Evolutionary conservation across 257 asterid species (phyloP).

Genomic region (Solanum tarapatanum): DNA sequence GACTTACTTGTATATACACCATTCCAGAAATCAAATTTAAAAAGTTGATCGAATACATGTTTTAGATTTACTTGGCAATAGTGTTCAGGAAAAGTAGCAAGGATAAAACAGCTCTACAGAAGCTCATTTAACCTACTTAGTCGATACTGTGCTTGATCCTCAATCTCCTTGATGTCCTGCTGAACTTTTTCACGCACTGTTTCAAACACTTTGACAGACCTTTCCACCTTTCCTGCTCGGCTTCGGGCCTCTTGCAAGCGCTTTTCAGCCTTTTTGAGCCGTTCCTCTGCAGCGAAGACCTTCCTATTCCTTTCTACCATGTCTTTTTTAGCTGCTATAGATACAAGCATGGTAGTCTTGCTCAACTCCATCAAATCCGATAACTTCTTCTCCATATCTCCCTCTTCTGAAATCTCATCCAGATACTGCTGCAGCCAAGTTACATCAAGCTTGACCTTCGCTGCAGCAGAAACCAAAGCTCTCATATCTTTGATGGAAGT

Average conservation of each 20-base stretch:
- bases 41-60: background rate
- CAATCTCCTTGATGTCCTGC: constrained; percentile 5
- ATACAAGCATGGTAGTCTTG: background rate
- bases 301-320: constrained; percentile 13
- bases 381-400: background rate
- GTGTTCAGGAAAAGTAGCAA: background rate
- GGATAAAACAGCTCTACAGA: background rate
- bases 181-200: constrained; percentile 5
- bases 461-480: constrained; percentile 17
- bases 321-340: constrained; percentile 15
- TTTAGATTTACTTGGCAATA: background rate
- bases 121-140: background rate
- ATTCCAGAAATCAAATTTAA: background rate
- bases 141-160: constrained; percentile 14
- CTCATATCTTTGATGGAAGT: constrained; percentile 17
- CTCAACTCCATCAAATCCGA: constrained; percentile 5
- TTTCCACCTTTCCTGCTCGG: background rate
- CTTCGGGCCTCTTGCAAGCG: background rate
- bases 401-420: constrained; percentile 3
- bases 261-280: constrained; percentile 17
- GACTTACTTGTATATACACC: background rate
- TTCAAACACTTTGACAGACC: constrained; percentile 12
- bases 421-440: constrained; percentile 26
- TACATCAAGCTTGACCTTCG: constrained; percentile 11
- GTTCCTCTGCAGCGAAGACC: constrained; percentile 17